Conservation (phyloP, 192 early-diverging fungal species). For the Umbelopsis vinacea region DNA sequence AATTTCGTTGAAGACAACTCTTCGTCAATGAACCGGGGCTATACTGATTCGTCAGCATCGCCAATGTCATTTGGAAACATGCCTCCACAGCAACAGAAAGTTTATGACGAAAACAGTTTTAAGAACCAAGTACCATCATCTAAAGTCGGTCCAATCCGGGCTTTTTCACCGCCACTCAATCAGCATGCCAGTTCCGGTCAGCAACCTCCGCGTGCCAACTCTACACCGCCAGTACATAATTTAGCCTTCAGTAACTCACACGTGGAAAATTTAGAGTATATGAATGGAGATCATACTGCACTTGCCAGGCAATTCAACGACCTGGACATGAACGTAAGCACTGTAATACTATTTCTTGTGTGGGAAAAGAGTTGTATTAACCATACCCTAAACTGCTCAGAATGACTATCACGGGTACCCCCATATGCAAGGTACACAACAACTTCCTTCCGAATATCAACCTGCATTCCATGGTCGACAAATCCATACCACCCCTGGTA, state of each 20-base stretch:
- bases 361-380: background rate
- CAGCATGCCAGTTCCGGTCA: background rate
- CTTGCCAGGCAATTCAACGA: background rate
- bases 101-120: background rate
- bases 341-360: background rate
- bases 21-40: background rate
- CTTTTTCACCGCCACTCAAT: constrained; percentile 9
- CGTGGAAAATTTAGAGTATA: background rate
- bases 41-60: background rate
- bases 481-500: constrained; percentile 15
- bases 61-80: constrained; percentile 9
- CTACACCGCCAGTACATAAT: constrained; percentile 17
- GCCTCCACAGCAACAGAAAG: constrained; percentile 5
- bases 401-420: constrained; percentile 7
- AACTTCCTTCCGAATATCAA: background rate
- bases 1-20: constrained; percentile 14
- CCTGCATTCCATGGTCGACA: constrained; percentile 1
- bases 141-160: background rate
- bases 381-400: background rate
- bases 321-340: constrained; percentile 15
- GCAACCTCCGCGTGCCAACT: constrained; percentile 6
- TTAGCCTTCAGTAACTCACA: background rate
- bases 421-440: constrained; percentile 8
- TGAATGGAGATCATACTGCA: constrained; percentile 2
- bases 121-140: background rate